Conservation (phyloP, 129 eudicot species). For the Mikania micrantha region DNA sequence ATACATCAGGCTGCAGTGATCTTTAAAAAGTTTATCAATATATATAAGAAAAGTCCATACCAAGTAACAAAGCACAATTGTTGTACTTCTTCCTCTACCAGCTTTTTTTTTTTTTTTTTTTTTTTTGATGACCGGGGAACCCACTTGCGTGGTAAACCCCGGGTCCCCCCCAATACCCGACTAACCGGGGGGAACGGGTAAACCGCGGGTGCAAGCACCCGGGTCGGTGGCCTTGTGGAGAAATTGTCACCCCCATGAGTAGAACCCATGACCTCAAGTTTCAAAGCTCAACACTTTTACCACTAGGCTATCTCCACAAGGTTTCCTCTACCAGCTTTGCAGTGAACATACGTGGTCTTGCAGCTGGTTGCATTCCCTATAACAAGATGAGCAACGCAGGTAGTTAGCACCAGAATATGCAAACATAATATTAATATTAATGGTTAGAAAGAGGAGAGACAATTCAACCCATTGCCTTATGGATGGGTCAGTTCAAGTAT, state of each 20-base stretch:
- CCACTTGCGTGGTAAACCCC: too few species aligned
- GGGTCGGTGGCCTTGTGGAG: too few species aligned
- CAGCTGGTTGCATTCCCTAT: constrained; percentile 59
- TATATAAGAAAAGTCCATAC: constrained; percentile 22
- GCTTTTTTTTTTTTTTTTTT: too few species aligned
- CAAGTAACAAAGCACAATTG: constrained; percentile 81
- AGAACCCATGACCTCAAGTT: too few species aligned
- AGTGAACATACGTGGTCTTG: constrained; percentile 73
- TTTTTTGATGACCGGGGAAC: too few species aligned
- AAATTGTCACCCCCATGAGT: too few species aligned
- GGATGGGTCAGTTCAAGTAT: not conserved
- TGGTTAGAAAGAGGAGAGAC: not conserved
- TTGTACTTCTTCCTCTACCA: constrained; percentile 89
- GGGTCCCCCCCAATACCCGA: too few species aligned
- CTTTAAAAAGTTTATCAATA: not conserved
- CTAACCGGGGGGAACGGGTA: too few species aligned
- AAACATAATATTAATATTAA: not conserved
- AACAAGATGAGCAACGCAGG: not conserved
- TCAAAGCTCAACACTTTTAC: too few species aligned
- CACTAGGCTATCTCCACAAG: too few species aligned
- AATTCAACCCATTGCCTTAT: not conserved
- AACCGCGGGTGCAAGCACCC: too few species aligned
- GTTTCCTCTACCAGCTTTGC: constrained; percentile 94
- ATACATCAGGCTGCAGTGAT: not conserved
- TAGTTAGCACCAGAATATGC: not conserved